These are phyloP conservation scores for Boletus pseudo-olivaceus DNA, from an alignment of 768 basidiomycete genomes.

Conservation along the genomic window DNA sequence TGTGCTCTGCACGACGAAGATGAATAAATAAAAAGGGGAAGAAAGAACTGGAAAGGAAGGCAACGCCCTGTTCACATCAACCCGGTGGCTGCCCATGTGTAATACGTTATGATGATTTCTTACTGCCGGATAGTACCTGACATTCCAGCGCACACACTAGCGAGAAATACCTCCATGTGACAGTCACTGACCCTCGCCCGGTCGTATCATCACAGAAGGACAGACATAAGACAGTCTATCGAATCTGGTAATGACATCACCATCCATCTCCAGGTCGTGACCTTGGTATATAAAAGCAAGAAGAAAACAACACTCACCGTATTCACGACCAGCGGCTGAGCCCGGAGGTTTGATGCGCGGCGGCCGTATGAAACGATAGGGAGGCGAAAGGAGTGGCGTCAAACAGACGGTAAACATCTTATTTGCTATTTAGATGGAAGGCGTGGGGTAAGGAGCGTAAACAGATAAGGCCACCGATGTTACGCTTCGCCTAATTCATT, in stretches of 20 bases:
- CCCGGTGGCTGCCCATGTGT: too few species aligned
- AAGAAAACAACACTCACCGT: background rate
- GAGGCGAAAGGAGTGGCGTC: background rate
- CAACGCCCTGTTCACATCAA: too few species aligned
- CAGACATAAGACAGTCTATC: background rate
- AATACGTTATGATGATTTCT: too few species aligned
- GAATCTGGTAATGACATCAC: background rate
- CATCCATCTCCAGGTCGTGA: background rate
- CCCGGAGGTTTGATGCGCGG: background rate
- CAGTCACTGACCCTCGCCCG: too few species aligned
- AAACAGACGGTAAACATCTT: background rate
- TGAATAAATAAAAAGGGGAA: too few species aligned
- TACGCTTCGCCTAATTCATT: background rate
- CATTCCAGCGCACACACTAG: too few species aligned
- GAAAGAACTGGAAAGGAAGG: too few species aligned
- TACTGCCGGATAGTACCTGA: too few species aligned
- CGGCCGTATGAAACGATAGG: background rate
- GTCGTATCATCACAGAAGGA: too few species aligned
- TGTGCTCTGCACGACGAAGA: too few species aligned
- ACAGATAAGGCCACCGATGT: background rate
- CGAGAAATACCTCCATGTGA: too few species aligned
- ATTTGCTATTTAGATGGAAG: background rate
- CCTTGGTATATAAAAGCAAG: background rate
- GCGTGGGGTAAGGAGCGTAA: background rate
- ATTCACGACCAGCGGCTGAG: background rate